Evolutionary conservation across 2,329 filamentous ascomycete species (phyloP).

Genomic region (Bertia moriformis): DNA sequence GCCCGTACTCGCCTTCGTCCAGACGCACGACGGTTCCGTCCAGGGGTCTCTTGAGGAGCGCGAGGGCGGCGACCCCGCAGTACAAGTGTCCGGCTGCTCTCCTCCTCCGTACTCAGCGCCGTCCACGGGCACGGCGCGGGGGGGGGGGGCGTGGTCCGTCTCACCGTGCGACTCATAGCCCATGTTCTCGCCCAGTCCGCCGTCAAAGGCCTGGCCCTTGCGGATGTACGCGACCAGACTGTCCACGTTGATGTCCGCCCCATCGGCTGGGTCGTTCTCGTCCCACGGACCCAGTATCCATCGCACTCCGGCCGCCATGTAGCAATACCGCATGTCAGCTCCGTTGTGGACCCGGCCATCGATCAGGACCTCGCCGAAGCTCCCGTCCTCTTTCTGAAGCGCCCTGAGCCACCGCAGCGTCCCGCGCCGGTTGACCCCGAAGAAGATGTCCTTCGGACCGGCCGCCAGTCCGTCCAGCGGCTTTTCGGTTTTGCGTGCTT

Average conservation of each 20-base stretch:
- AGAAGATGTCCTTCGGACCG: too few species aligned
- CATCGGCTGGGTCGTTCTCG: too few species aligned
- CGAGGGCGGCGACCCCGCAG: not conserved
- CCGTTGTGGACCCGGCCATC: slow-evolving; percentile 55
- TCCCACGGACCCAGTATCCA: slow-evolving; percentile 51
- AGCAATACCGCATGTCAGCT: slow-evolving; percentile 75
- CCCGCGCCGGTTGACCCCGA: slow-evolving; percentile 49
- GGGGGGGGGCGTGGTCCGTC: too few species aligned
- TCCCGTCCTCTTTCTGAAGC: slow-evolving; percentile 72
- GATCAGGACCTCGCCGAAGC: slow-evolving; percentile 78
- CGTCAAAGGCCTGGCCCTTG: not conserved
- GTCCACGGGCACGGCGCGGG: too few species aligned
- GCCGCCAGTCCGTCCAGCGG: slow-evolving; percentile 18
- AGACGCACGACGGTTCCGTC: not conserved
- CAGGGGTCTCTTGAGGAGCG: not conserved
- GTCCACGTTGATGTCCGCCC: not conserved
- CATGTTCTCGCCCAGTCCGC: not conserved
- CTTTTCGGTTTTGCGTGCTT: slow-evolving; percentile 30
- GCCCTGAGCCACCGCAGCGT: slow-evolving; percentile 61
- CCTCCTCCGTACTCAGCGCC: not conserved
- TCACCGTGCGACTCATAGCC: not conserved
- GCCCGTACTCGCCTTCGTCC: too few species aligned
- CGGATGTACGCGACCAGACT: not conserved
- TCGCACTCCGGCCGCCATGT: slow-evolving; percentile 65
- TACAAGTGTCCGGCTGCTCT: not conserved